phyloP scores from a whole-genome alignment of 345 rosid genomes.

The Dipteronia sinensis region DNA sequence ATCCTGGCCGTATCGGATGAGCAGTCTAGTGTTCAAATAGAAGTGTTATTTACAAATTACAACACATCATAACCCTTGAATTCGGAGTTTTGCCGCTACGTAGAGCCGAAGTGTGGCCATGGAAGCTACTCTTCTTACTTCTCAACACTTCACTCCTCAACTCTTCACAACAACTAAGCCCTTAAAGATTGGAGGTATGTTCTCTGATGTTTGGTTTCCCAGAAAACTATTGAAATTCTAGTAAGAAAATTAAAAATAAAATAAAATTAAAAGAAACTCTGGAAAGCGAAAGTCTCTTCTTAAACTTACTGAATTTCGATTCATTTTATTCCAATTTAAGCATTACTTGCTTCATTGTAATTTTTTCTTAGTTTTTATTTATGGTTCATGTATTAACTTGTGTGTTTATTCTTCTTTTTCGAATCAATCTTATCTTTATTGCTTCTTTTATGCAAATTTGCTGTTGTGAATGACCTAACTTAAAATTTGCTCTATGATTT shows the following conservation, averaged over 20 bases:
- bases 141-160: slow-evolving; percentile 19
- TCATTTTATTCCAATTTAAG: too few relatives aligned
- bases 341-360: too few relatives aligned
- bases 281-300: background rate
- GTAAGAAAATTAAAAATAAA: too few relatives aligned
- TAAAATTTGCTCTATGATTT: background rate
- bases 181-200: slow-evolving; percentile 31
- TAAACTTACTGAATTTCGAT: background rate
- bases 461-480: background rate
- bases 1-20: background rate
- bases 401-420: too few relatives aligned
- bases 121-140: slow-evolving; percentile 39
- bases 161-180: slow-evolving; percentile 23
- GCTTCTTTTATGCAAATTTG: too few relatives aligned
- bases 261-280: too few relatives aligned
- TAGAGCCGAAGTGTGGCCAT: slow-evolving; percentile 3
- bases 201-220: slow-evolving; percentile 5
- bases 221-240: slow-evolving; percentile 7
- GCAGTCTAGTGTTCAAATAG: background rate
- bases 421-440: too few relatives aligned
- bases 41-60: background rate
- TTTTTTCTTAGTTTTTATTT: too few relatives aligned
- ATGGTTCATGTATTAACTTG: too few relatives aligned
- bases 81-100: background rate
- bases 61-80: background rate